Evolutionary conservation across 176 grass and related monocot genomes (phyloP), one percentile per base, ranked within the genome.

Genomic region (Zea mays): DNA sequence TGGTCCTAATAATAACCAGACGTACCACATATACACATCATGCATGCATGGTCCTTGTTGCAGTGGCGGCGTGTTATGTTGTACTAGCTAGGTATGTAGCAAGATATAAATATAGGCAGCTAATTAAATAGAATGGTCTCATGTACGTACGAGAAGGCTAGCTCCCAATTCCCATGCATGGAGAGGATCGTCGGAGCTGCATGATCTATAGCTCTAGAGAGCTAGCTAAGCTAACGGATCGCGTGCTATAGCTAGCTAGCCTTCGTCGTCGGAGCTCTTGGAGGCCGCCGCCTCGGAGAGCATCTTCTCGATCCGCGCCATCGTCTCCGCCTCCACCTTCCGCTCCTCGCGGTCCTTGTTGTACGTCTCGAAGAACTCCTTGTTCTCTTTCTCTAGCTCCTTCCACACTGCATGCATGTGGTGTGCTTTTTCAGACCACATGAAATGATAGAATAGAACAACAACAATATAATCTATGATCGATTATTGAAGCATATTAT

Each of bases 311-410:
- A 88, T 78, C 75, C 79, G 78, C 70, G 78, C 60, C 88, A 86
- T 87, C 60, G 91, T 83, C 88, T 86, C 85, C n/a, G 78, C 74
- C 39, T 90, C 82, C 46, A 86, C 77, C 15, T 55, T 71, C 1
- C 82, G 70, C 37, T 86, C 85, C 78, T 65, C 75, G 3, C 88
- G 35, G 43, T 80, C 88, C 60, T 80, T 85, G 13, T 73, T 85
- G 82, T 93, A 90, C 1, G 59, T 78, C 43, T 93, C 85, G 60
- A 94, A 94, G 92, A 91, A 94, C 79, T 91, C 88, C 81, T 39
- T 94, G 92, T 94, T 94, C 81, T 94, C 92, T 62, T 94, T 94
- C 82, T 91, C 92, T 34, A 94, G 84, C 85, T 94, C 92, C 54
- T 78, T 86, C 92, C 92, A 94, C 35, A 91, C 92, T 94, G 80